Base-by-base conservation (phyloP, 2,329 filamentous ascomycete genomes). In the Clonostachys rosea region DNA sequence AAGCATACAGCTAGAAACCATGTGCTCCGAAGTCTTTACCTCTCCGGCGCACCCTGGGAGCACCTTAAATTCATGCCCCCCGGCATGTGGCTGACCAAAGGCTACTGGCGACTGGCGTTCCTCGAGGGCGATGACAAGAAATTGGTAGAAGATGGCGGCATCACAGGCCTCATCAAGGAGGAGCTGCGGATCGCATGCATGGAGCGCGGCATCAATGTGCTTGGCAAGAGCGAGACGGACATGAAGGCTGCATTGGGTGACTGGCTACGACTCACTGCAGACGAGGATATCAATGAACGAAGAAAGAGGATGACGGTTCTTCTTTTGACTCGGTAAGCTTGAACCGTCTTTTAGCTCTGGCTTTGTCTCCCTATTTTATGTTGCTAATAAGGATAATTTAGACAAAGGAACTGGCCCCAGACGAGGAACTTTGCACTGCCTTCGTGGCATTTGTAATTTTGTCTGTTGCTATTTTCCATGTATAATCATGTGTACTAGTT, bases 151-250 rank as follows among this genome's bases (percentile, higher is more conserved):
- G 78, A 80, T 42, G 87, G 87, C 2, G 87, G 84, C 0, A 59
- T 60, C 9, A 58, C 57, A 46, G 75, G 67, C 18, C 68, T 95
- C 55, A 76, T 76, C 52, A 66, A 66, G 8, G 77, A 79, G 37
- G 89, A 95, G 70, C 68, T 91, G 17, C 68, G 70, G 50, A 75
- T 89, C 49, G 89, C 89, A 13, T 87, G 86, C 56, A 75, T 81
- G 48, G 87, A 90, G 53, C 75, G 87, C 13, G 88, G 85, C 1
- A 73, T 87, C 35, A 69, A 80, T 55, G 74, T 80, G 10, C 54
- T 80, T 24, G 75, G 67, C 4, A 75, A 76, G 48, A 79, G 78
- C 18, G 82, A 88, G 56, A 63, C 66, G 2, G 78, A 81, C 50
- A 57, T 90, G 52, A 64, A 75, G 50, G 59, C 57, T 9, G 58